These are phyloP conservation scores for Zygoascus meyerae DNA, from an alignment of 1,139 yeast species.

Conservation along the genomic window DNA sequence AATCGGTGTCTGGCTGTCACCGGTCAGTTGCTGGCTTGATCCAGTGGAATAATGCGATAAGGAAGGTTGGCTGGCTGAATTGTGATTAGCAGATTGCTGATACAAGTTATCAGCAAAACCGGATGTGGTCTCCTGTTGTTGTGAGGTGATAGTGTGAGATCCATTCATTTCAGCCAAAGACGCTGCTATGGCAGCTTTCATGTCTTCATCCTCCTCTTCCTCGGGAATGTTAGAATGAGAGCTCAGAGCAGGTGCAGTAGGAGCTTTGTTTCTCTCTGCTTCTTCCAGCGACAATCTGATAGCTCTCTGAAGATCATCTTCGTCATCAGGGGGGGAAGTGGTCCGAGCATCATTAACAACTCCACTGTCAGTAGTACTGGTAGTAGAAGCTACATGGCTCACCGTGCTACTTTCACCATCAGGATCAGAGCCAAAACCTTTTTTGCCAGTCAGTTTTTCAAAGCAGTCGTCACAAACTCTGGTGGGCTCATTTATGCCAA, in stretches of 20 bases:
- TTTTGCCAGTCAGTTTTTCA: slow-evolving; percentile 40
- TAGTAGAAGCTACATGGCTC: neutral
- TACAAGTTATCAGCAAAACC: slow-evolving; percentile 6
- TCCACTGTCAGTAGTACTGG: neutral
- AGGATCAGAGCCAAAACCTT: neutral
- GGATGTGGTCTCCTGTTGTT: slow-evolving; percentile 5
- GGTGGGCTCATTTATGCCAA: slow-evolving; percentile 85
- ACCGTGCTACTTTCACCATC: neutral
- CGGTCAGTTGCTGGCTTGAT: neutral
- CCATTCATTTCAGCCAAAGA: slow-evolving; percentile 65
- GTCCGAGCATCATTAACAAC: neutral
- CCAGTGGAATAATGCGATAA: slow-evolving; percentile 2
- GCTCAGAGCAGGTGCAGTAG: slow-evolving; percentile 11
- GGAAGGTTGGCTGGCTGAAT: slow-evolving; percentile 7
- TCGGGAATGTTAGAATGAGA: slow-evolving; percentile 23
- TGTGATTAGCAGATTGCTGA: slow-evolving; percentile 7
- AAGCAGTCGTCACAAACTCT: slow-evolving; percentile 91
- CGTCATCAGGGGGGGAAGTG: slow-evolving; percentile 37
- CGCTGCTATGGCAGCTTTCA: slow-evolving; percentile 95
- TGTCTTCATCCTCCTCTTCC: slow-evolving; percentile 79
- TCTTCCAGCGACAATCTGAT: slow-evolving; percentile 73
- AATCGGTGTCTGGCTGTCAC: neutral
- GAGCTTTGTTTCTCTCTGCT: slow-evolving; percentile 23
- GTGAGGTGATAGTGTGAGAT: neutral
- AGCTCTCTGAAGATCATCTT: slow-evolving; percentile 73